Conservation (phyloP, 1,284 basidiomycete species). For the Cystobasidiaceae sp. region DNA sequence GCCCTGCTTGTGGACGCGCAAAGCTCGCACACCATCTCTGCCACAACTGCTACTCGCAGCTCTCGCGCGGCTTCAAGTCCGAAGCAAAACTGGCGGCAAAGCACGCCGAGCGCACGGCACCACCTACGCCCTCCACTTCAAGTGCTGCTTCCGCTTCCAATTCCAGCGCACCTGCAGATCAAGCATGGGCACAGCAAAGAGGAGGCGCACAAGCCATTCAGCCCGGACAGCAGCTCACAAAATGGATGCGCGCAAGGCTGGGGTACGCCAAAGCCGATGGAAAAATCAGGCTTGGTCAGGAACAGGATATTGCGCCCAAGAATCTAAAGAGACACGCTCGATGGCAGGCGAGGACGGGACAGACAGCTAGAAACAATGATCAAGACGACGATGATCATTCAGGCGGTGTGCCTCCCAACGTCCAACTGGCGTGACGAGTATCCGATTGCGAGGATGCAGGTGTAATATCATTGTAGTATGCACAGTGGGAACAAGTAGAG, state of each 20-base stretch:
- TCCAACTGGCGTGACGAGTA: too few relatives aligned
- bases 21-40: constrained; percentile 89
- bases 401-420: too few relatives aligned
- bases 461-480: too few relatives aligned
- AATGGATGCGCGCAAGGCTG: constrained; percentile 28
- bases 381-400: not conserved
- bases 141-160: not conserved
- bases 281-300: constrained; percentile 8
- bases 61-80: constrained; percentile 56
- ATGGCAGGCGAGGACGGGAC: not conserved
- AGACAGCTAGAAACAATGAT: constrained; percentile 8
- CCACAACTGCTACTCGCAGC: constrained; percentile 70
- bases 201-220: constrained; percentile 12
- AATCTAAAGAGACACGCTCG: not conserved
- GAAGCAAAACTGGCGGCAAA: constrained; percentile 2
- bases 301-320: not conserved
- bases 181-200: constrained; percentile 4
- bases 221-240: constrained; percentile 20
- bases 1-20: constrained; percentile 80
- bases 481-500: too few relatives aligned
- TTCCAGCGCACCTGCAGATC: constrained; percentile 4
- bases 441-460: too few relatives aligned
- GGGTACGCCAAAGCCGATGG: constrained; percentile 5
- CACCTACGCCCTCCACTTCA: not conserved
- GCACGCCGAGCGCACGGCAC: not conserved